A percentile compares a stretch with the other conserved stretches of the same genome.
Conservation (phyloP, 768 basidiomycete species). For the Crepidotus variabilis region DNA sequence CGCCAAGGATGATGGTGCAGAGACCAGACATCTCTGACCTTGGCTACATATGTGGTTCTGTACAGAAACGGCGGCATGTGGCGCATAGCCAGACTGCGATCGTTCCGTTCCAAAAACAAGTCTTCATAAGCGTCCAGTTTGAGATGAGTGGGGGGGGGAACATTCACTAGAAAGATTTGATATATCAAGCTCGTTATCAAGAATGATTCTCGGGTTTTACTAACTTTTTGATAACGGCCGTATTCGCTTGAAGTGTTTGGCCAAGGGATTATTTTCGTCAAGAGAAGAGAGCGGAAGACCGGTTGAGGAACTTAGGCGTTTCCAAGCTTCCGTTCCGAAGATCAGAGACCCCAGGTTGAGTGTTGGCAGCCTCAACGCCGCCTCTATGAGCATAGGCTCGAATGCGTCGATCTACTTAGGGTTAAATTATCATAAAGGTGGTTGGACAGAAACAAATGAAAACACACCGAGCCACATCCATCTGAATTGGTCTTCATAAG, state of each 20-base stretch:
- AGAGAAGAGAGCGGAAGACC: not conserved
- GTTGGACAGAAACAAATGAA: not conserved
- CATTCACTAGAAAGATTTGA: not conserved
- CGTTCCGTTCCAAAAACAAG: too few species aligned
- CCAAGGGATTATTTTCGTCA: not conserved
- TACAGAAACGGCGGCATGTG: too few species aligned
- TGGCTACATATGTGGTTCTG: too few species aligned
- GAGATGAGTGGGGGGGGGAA: too few species aligned
- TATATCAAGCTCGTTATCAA: not conserved
- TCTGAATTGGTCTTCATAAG: not conserved
- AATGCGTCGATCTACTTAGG: constrained; percentile 3
- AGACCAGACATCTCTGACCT: not conserved
- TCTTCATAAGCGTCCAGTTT: too few species aligned
- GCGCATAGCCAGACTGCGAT: too few species aligned
- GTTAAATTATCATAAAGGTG: not conserved
- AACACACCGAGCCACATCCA: not conserved
- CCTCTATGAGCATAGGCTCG: constrained; percentile 4
- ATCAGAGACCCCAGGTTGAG: constrained; percentile 1
- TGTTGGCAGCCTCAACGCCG: not conserved
- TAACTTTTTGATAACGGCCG: not conserved
- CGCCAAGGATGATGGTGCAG: not conserved
- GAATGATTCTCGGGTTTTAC: too few species aligned
- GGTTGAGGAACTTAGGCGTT: not conserved
- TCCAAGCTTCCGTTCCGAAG: not conserved
- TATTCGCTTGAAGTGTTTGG: not conserved